Conservation (phyloP, 1,284 basidiomycete species). For the Waitea zeae region DNA sequence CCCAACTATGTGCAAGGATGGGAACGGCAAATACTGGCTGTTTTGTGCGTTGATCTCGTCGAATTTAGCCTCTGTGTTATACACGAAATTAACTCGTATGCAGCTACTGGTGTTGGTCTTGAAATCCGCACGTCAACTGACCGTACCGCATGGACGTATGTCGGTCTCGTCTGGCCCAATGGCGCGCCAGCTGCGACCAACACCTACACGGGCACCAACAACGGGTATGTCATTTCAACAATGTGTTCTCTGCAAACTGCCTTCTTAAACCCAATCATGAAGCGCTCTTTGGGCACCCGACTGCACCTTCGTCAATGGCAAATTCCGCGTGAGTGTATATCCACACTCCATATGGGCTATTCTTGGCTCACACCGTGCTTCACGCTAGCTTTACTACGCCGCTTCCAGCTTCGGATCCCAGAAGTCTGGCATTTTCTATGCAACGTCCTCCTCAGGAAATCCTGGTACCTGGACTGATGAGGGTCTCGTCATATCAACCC, state of each 20-base stretch:
- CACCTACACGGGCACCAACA: constrained; percentile 25
- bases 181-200: constrained; percentile 16
- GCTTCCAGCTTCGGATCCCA: constrained; percentile 15
- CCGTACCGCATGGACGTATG: constrained; percentile 26
- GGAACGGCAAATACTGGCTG: constrained; percentile 28
- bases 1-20: constrained; percentile 36
- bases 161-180: constrained; percentile 30
- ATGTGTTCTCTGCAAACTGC: not conserved
- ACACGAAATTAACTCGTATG: constrained; percentile 1
- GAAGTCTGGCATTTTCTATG: constrained; percentile 16
- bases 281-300: constrained; percentile 34
- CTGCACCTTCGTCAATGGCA: constrained; percentile 24
- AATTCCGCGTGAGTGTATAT: constrained; percentile 14
- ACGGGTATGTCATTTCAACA: constrained; percentile 18
- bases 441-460: constrained; percentile 15
- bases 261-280: not conserved
- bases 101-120: constrained; percentile 29
- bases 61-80: not conserved
- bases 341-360: not conserved
- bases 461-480: constrained; percentile 17
- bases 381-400: constrained; percentile 14
- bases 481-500: constrained; percentile 14
- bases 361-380: not conserved
- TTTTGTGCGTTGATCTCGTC: constrained; percentile 20
- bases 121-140: constrained; percentile 35